Evolutionary conservation across 2,329 filamentous ascomycete genomes (phyloP), one percentile per base, ranked within the genome.

Genomic region (Fusarium oligoseptatum): DNA sequence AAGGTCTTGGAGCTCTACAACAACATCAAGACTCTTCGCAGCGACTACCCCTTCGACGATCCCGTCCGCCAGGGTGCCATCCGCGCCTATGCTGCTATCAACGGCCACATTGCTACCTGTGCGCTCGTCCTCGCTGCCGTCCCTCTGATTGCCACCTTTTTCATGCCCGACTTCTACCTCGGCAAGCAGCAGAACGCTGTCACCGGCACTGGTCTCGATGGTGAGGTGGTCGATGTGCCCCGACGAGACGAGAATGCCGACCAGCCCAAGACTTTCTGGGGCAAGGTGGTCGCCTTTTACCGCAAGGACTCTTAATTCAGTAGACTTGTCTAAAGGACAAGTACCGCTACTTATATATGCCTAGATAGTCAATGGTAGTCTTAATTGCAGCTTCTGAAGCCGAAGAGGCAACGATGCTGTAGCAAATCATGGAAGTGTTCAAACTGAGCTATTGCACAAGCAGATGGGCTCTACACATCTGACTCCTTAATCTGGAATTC

Each of bases 91-190:
- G 70, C 81, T 8, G 63, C 71, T 15, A 64, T 76, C 14, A 76
- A 84, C 61, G 83, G 83, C 0, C 80, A 82, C 41, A 84, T 85
- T 15, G 77, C 80, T 32, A 79, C 81, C 9, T 70, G 77, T 2
- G 72, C 83, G 7, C 67, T 84, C 24, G 66, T 72, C 5, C 69
- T 85, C 17, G 75, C 82, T 32, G 66, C 58, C 17, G 64, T 85
- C 0, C 79, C 83, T 1, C 50, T 84, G 0, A 58, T 84, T 32
- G 82, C 81, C 5, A 76, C 82, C 1, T 75, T 85, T 24, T 84
- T 83, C 71, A 84, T 85, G 83, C 83, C 84, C 52, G 80, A 85
- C 77, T 86, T 71, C 73, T 83, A 82, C 60, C 76, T 82, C 2
- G 82, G 81, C 68, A 80, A 81, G 72, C 77, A 81, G 65, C 81